Evolutionary conservation across 2,329 filamentous ascomycete genomes (phyloP).

Genomic region (Cordyceps pruinosa): DNA sequence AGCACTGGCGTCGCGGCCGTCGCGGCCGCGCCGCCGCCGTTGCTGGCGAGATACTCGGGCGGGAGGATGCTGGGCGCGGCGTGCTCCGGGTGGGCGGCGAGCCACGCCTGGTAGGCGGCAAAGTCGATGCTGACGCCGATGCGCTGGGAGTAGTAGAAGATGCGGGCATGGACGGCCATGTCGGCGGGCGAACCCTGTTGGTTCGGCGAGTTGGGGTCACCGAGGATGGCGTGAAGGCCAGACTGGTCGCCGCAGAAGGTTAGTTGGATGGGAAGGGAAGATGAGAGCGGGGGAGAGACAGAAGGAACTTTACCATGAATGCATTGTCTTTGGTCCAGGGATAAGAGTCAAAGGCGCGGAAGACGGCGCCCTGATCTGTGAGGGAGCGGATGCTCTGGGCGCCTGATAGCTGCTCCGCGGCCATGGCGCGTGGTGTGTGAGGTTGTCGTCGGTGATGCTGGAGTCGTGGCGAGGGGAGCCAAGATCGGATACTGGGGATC

Average conservation of each 20-base stretch:
- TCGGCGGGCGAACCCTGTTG: conserved; percentile 43
- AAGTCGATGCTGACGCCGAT: conserved; percentile 55
- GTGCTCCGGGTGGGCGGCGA: conserved; percentile 31
- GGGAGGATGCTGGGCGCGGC: conserved; percentile 30
- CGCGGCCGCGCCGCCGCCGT: conserved; percentile 1
- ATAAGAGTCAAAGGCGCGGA: conserved; percentile 57
- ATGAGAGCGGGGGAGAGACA: not conserved
- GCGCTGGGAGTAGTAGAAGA: conserved; percentile 56
- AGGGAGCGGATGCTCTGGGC: conserved; percentile 34
- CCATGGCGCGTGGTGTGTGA: conserved; percentile 10
- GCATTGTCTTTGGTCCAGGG: conserved; percentile 60
- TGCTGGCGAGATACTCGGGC: conserved; percentile 22
- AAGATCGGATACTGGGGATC: not conserved
- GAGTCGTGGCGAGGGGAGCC: no score
- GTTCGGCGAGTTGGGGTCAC: conserved; percentile 37
- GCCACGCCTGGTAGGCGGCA: conserved; percentile 60
- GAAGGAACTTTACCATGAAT: conserved; percentile 49
- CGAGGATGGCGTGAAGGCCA: conserved; percentile 58
- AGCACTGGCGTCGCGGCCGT: conserved; percentile 17
- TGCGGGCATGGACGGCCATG: conserved; percentile 60
- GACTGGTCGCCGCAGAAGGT: conserved; percentile 29
- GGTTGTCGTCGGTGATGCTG: not conserved
- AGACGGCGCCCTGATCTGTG: conserved; percentile 38
- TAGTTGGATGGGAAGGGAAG: not conserved
- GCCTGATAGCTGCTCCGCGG: conserved; percentile 23